These are phyloP conservation scores for Fonsecaea erecta DNA, from an alignment of 2,329 filamentous ascomycete species.

Conservation along the genomic window DNA sequence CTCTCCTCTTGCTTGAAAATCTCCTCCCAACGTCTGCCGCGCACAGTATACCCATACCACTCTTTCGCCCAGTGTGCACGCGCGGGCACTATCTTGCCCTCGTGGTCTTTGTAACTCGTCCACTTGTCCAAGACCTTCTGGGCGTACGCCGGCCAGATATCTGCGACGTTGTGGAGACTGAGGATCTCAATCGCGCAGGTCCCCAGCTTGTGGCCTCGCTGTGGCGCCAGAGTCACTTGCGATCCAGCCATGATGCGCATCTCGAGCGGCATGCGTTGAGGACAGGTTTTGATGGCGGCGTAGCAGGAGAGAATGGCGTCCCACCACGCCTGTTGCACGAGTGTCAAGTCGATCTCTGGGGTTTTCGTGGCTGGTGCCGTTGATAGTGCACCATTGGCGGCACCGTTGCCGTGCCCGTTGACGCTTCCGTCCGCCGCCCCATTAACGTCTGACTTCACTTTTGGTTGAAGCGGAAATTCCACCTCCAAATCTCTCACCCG, in stretches of 20 bases:
- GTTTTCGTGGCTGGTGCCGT: neutral
- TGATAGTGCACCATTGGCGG: neutral
- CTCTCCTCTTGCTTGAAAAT: slow-evolving; percentile 18
- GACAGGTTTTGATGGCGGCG: slow-evolving; percentile 24
- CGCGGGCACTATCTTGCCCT: slow-evolving; percentile 21
- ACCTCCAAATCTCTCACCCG: slow-evolving; percentile 53
- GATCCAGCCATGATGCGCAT: slow-evolving; percentile 35
- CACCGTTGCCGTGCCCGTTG: slow-evolving; percentile 2
- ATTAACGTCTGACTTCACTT: slow-evolving; percentile 7
- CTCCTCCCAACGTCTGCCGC: slow-evolving; percentile 26
- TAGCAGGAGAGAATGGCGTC: slow-evolving; percentile 48
- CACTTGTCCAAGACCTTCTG: slow-evolving; percentile 34
- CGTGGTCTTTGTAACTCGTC: slow-evolving; percentile 22
- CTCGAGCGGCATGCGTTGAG: slow-evolving; percentile 33
- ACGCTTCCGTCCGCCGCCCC: neutral
- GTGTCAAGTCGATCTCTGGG: slow-evolving; percentile 48
- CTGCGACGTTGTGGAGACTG: slow-evolving; percentile 27
- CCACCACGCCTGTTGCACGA: slow-evolving; percentile 57
- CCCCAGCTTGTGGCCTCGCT: slow-evolving; percentile 27
- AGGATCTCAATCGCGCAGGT: slow-evolving; percentile 34
- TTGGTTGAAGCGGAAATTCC: slow-evolving; percentile 51
- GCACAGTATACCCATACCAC: slow-evolving; percentile 30
- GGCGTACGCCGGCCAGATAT: slow-evolving; percentile 31
- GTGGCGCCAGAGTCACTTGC: slow-evolving; percentile 32
- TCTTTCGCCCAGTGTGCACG: slow-evolving; percentile 35